Evolutionary conservation across 257 asterid species (phyloP).

Genomic region (Leptodermis oblonga): DNA sequence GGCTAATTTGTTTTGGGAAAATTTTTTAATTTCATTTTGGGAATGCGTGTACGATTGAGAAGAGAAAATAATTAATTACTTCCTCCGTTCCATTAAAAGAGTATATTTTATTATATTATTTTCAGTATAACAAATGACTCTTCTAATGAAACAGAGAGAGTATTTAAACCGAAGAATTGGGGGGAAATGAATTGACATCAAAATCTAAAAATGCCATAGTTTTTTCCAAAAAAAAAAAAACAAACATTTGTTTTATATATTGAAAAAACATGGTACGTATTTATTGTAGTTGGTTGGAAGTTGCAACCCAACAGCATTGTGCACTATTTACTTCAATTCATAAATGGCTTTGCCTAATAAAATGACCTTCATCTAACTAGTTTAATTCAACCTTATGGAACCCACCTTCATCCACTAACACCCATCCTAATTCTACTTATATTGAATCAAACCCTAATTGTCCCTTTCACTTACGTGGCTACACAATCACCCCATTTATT

Average conservation of each 20-base stretch:
- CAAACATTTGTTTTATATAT: too few species aligned
- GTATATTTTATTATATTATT: too few species aligned
- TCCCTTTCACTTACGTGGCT: conserved; percentile 48
- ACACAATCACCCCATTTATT: conserved; percentile 36
- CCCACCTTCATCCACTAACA: conserved; percentile 39
- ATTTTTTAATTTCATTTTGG: too few species aligned
- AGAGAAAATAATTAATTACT: too few species aligned
- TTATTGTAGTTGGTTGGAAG: conserved; percentile 81
- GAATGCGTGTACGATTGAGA: too few species aligned
- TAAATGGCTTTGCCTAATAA: conserved; percentile 74
- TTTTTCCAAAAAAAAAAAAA: too few species aligned
- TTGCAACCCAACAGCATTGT: conserved; percentile 57
- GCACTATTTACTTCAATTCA: conserved; percentile 67
- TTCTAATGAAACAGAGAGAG: too few species aligned
- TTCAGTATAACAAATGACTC: too few species aligned
- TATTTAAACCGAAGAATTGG: too few species aligned
- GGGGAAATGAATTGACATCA: not conserved
- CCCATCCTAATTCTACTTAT: conserved; percentile 17
- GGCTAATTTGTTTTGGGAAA: too few species aligned
- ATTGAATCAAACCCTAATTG: too few species aligned
- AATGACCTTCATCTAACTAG: conserved; percentile 62
- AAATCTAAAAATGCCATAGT: conserved; percentile 9
- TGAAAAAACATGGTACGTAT: not conserved
- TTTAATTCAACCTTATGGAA: conserved; percentile 56
- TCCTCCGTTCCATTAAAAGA: too few species aligned